These are phyloP conservation scores for Vaccinium darrowii DNA, from an alignment of 148 eudicot genomes.

Conservation along the genomic window DNA sequence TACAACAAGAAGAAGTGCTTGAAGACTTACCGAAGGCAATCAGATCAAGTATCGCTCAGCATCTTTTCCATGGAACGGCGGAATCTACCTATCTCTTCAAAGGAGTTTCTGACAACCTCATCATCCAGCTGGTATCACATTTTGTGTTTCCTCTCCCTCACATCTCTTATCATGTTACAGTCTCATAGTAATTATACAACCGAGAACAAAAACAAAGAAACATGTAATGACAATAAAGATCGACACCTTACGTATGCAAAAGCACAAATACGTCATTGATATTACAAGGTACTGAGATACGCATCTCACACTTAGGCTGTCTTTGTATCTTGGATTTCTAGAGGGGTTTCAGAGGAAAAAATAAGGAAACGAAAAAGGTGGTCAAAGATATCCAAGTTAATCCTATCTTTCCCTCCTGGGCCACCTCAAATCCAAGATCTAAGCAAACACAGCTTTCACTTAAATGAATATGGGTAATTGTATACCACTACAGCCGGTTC, in stretches of 20 bases:
- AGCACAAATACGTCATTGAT: background rate
- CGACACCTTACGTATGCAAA: background rate
- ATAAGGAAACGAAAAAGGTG: background rate
- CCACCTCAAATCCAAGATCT: background rate
- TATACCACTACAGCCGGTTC: background rate
- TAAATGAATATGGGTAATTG: background rate
- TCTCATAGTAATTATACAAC: background rate
- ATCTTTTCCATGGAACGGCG: constrained; percentile 39
- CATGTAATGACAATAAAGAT: background rate
- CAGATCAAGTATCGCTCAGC: constrained; percentile 54
- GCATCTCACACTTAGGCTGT: background rate
- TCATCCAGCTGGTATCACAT: constrained; percentile 44
- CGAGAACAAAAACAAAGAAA: background rate
- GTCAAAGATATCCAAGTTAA: background rate
- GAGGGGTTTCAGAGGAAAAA: background rate
- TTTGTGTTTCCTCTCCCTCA: background rate
- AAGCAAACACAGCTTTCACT: background rate
- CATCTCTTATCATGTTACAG: background rate
- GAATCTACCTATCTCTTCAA: constrained; percentile 49
- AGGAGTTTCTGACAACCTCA: constrained; percentile 46
- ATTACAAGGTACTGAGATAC: background rate
- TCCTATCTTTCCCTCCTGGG: background rate
- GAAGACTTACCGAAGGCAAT: constrained; percentile 59
- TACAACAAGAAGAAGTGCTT: constrained; percentile 57
- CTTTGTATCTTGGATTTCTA: background rate